A percentile compares a stretch with the other conserved stretches of the same genome.
Evolutionary conservation across 2,329 filamentous ascomycete genomes (phyloP).

Genomic region (Fusarium tupiense): DNA sequence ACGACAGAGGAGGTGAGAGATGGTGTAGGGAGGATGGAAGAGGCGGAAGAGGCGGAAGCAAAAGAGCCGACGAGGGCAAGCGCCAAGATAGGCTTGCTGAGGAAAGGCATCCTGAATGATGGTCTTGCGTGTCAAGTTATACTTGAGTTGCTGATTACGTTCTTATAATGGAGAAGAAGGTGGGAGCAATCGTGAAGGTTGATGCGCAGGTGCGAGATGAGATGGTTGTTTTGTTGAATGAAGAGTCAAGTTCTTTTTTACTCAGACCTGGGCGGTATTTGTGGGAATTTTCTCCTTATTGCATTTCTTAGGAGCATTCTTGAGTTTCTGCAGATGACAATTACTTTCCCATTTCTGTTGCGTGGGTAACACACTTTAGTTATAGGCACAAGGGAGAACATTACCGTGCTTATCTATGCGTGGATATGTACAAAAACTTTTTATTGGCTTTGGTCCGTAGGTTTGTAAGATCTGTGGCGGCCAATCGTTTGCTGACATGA

Average conservation of each 20-base stretch:
- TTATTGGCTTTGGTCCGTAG: background rate
- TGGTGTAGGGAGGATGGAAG: background rate
- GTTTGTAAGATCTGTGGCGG: rapidly evolving
- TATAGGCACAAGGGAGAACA: rapidly evolving
- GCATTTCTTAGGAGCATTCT: no score
- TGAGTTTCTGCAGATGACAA: background rate
- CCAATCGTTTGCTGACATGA: no score
- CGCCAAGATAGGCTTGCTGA: background rate
- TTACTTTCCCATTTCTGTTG: no score
- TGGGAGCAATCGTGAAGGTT: background rate
- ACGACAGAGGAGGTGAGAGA: background rate
- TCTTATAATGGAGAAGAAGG: background rate
- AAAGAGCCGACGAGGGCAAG: background rate
- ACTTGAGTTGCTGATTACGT: no score
- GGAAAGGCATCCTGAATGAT: background rate
- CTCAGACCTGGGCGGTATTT: background rate
- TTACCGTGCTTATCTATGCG: rapidly evolving
- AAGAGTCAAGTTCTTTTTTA: background rate
- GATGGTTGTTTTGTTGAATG: background rate
- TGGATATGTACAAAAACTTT: background rate
- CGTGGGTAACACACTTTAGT: rapidly evolving
- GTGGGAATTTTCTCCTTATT: rapidly evolving
- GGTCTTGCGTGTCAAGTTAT: background rate
- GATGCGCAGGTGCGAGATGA: background rate
- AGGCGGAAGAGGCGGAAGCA: no score